These are phyloP conservation scores for Ceratocystis eucalypticola DNA, from an alignment of 2,329 filamentous ascomycete genomes.

Conservation along the genomic window DNA sequence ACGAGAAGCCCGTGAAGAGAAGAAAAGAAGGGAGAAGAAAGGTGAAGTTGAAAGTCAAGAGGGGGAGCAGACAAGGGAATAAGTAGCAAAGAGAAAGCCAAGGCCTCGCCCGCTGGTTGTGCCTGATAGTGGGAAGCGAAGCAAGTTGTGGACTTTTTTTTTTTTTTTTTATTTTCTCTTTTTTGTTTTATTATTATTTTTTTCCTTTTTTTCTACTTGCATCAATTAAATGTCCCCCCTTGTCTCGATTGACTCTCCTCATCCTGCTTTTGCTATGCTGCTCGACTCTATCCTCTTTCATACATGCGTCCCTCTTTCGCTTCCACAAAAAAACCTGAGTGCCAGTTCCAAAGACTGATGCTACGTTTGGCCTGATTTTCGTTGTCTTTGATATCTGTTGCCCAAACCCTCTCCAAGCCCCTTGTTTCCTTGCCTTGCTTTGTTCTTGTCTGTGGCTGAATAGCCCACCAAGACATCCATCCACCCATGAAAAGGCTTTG, in stretches of 20 bases:
- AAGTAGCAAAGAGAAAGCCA: background rate
- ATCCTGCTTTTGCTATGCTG: background rate
- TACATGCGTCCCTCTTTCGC: background rate
- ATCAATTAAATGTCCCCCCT: background rate
- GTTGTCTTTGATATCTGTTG: background rate
- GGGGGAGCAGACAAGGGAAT: constrained; percentile 1
- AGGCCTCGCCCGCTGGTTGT: background rate
- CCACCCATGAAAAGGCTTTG: background rate
- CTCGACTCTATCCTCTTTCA: background rate
- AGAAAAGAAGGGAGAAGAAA: constrained; percentile 29
- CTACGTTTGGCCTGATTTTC: background rate
- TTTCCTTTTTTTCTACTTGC: background rate
- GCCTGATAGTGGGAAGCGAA: constrained; percentile 1
- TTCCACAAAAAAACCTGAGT: background rate
- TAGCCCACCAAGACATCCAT: background rate
- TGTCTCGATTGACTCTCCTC: background rate
- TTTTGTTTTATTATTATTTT: background rate
- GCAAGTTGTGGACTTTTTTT: background rate
- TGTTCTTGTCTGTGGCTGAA: background rate
- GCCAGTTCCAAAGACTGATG: background rate
- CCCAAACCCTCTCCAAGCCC: background rate
- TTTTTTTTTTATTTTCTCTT: background rate
- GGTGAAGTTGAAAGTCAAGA: constrained; percentile 30
- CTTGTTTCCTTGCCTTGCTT: too few relatives aligned
- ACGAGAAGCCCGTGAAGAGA: constrained; percentile 21